Conservation (phyloP, 164 flowering plant species). For the Umbilicus rupestris region DNA sequence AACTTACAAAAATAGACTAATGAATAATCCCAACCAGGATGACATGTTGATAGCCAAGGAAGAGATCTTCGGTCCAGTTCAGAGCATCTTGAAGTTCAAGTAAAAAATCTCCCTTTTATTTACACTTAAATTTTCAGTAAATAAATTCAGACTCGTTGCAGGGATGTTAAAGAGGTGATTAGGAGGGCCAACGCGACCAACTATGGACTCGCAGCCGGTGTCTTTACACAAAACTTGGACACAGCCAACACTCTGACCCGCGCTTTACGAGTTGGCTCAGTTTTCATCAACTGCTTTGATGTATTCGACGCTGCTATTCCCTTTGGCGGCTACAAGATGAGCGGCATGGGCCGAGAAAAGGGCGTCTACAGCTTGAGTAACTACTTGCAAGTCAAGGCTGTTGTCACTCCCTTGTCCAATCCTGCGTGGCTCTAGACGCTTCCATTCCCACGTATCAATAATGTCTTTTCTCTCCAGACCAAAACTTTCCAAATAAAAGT, state of each 20-base stretch:
- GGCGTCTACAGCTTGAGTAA: slow-evolving; percentile 39
- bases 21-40: slow-evolving; percentile 27
- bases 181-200: neutral
- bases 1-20: neutral
- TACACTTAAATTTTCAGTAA: too few species aligned
- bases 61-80: slow-evolving; percentile 71
- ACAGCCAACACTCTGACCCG: slow-evolving; percentile 48
- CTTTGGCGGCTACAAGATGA: slow-evolving; percentile 61
- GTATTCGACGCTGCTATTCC: slow-evolving; percentile 53
- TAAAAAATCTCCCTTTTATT: slow-evolving; percentile 22
- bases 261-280: slow-evolving; percentile 42
- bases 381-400: slow-evolving; percentile 60
- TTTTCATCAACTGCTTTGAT: slow-evolving; percentile 52
- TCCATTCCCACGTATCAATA: too few species aligned
- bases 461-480: too few species aligned
- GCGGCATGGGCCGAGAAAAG: slow-evolving; percentile 52
- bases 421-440: slow-evolving; percentile 39
- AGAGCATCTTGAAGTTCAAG: slow-evolving; percentile 54
- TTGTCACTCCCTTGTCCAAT: slow-evolving; percentile 43
- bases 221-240: slow-evolving; percentile 44
- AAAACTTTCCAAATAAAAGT: too few species aligned
- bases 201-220: slow-evolving; percentile 51
- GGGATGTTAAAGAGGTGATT: slow-evolving; percentile 37
- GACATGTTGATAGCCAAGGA: slow-evolving; percentile 61
- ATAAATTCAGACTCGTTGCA: slow-evolving; percentile 9